Percentiles rank a stretch among this genome's conserved stretches.
These are phyloP conservation scores for Nidula niveotomentosa DNA, from an alignment of 1,284 basidiomycete genomes.

Conservation along the genomic window DNA sequence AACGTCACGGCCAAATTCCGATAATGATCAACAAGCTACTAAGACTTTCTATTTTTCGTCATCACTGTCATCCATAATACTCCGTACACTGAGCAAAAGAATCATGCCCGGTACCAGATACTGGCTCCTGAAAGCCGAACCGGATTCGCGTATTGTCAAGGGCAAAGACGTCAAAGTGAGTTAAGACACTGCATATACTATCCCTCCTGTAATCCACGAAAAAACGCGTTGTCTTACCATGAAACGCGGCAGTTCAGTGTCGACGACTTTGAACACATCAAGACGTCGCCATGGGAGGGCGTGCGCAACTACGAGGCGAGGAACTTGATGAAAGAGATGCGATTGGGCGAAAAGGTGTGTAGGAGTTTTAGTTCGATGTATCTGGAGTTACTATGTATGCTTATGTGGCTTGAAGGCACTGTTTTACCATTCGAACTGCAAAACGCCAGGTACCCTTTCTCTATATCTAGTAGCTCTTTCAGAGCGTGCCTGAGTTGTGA, in stretches of 20 bases:
- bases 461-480: neutral
- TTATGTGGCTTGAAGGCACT: neutral
- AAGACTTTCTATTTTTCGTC: no score
- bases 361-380: neutral
- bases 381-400: neutral
- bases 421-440: slow-evolving; percentile 27
- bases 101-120: slow-evolving; percentile 22
- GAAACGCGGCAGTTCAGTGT: slow-evolving; percentile 72
- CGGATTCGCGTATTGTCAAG: slow-evolving; percentile 84
- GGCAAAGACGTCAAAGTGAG: slow-evolving; percentile 88
- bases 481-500: slow-evolving; percentile 8
- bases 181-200: slow-evolving; percentile 1
- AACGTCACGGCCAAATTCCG: no score
- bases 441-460: slow-evolving; percentile 65
- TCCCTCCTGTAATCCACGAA: neutral
- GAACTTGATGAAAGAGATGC: slow-evolving; percentile 93
- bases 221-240: slow-evolving; percentile 2
- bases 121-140: slow-evolving; percentile 94
- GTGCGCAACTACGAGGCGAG: slow-evolving; percentile 91
- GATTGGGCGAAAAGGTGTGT: slow-evolving; percentile 75
- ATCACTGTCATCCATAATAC: no score
- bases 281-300: slow-evolving; percentile 88
- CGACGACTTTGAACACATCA: slow-evolving; percentile 81
- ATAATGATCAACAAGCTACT: no score
- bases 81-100: no score